A percentile compares a stretch with the other conserved stretches of the same genome.
phyloP scores from a whole-genome alignment of 371 early-diverging fungal species.

The Parasitella parasitica region DNA sequence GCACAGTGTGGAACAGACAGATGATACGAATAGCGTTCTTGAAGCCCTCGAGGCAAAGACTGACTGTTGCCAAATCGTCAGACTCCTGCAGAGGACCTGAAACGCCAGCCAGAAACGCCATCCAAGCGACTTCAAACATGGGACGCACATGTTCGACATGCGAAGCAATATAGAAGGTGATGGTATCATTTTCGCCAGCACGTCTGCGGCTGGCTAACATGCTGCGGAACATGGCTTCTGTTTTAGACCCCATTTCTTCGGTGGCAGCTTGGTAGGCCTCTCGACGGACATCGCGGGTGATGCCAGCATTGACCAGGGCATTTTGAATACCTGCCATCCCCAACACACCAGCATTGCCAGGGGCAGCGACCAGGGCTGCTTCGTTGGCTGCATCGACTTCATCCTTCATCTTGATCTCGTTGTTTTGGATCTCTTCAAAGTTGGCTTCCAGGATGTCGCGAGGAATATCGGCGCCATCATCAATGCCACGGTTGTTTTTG shows the following conservation, averaged over 20 bases:
- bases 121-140: conserved; percentile 94
- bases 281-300: conserved; percentile 48
- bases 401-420: conserved; percentile 94
- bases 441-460: conserved; percentile 66
- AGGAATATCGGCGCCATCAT: conserved; percentile 82
- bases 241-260: conserved; percentile 59
- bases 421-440: conserved; percentile 78
- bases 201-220: conserved; percentile 49
- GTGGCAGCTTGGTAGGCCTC: conserved; percentile 55
- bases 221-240: conserved; percentile 55
- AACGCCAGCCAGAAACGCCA: conserved; percentile 82
- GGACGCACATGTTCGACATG: conserved; percentile 87
- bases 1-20: conserved; percentile 71
- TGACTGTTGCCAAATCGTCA: conserved; percentile 70
- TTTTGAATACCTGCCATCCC: conserved; percentile 49
- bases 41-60: conserved; percentile 77
- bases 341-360: conserved; percentile 25
- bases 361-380: conserved; percentile 26
- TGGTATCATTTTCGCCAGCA: conserved; percentile 44
- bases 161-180: conserved; percentile 67
- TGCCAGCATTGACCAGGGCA: conserved; percentile 49
- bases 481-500: conserved; percentile 92
- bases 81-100: conserved; percentile 86
- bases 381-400: conserved; percentile 63
- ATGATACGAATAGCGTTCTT: conserved; percentile 78